These are phyloP conservation scores for Fusarium poae DNA, from an alignment of 2,329 filamentous ascomycete genomes.

Conservation along the genomic window DNA sequence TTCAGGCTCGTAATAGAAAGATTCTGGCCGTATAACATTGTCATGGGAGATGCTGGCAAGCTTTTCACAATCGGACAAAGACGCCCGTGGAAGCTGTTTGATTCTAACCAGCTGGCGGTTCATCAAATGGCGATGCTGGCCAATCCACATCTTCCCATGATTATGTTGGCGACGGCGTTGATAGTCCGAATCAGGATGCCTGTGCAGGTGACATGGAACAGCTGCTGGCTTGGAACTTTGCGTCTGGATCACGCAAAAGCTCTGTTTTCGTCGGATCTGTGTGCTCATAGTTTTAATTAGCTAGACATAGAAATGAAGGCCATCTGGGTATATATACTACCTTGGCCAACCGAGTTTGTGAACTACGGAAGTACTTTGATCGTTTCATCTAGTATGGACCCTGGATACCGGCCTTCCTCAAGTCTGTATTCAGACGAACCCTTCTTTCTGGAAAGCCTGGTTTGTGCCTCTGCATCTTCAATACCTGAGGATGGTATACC, in stretches of 20 bases:
- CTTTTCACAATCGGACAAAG: not conserved
- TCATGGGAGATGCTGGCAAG: conserved; percentile 1
- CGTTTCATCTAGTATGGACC: conserved; percentile 1
- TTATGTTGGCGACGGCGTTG: not conserved
- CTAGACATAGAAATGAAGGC: not conserved
- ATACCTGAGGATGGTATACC: not conserved
- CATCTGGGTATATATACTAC: conserved; percentile 2
- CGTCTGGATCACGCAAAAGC: not conserved
- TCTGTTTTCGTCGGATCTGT: not conserved
- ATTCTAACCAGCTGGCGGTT: not conserved
- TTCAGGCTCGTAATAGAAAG: not conserved
- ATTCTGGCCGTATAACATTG: not conserved
- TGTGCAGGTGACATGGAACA: not conserved
- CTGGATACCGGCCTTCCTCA: not conserved
- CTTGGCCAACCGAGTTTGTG: not conserved
- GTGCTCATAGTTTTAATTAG: not conserved
- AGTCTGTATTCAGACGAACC: conserved; percentile 9
- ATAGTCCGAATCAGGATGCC: conserved; percentile 6
- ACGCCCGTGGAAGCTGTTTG: not conserved
- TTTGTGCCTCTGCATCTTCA: not conserved
- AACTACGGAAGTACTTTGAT: not conserved
- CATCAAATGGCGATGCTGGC: conserved; percentile 1
- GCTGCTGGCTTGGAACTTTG: not conserved
- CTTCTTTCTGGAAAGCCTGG: conserved; percentile 1
- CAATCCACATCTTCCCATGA: not conserved